These are phyloP conservation scores for Capsicum rhomboideum DNA, from an alignment of 257 asterid species.

Conservation along the genomic window DNA sequence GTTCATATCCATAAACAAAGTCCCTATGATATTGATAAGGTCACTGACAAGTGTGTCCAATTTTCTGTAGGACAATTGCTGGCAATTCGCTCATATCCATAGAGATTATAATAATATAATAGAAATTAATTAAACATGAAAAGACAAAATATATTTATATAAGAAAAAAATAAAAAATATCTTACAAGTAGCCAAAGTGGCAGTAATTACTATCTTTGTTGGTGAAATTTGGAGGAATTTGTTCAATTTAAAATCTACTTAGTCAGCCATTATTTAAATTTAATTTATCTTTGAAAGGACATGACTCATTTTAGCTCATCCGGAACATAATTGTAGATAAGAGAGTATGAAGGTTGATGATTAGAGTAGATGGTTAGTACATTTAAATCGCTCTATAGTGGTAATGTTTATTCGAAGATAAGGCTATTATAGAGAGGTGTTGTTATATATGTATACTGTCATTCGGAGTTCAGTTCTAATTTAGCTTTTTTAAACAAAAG, in stretches of 20 bases:
- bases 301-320: neutral
- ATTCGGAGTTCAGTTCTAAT: too few relatives aligned
- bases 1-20: neutral
- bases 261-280: neutral
- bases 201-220: neutral
- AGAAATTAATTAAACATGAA: neutral
- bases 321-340: neutral
- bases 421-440: too few relatives aligned
- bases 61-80: neutral
- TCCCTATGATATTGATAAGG: conserved; percentile 3
- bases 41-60: conserved; percentile 3
- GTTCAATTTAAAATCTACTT: neutral
- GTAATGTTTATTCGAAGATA: too few relatives aligned
- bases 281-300: neutral
- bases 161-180: neutral
- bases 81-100: neutral
- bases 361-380: neutral
- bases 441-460: too few relatives aligned
- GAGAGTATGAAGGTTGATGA: neutral
- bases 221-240: neutral
- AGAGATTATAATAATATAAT: neutral
- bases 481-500: too few relatives aligned
- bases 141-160: neutral
- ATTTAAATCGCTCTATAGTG: too few relatives aligned
- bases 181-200: neutral